Evolutionary conservation across 2,329 filamentous ascomycete species (phyloP), one percentile per base, ranked within the genome.

Genomic region (Claviceps sp.): DNA sequence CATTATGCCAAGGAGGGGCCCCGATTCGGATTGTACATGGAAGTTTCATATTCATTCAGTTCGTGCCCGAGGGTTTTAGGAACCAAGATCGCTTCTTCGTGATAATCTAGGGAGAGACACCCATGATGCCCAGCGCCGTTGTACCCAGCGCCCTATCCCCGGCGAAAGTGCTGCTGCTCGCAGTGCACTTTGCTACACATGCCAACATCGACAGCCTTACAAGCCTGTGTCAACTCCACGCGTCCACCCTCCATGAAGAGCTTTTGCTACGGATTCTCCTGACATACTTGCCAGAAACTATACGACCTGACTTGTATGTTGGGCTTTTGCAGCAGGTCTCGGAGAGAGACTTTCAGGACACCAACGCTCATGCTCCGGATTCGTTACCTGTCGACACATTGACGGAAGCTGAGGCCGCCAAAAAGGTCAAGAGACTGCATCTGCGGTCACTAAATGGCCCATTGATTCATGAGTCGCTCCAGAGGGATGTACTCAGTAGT

Each of bases 211-310:
- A 74, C 58, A 74, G 76, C 57, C 70, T 93, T 54, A 74, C 77
- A 52, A 72, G 71, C 50, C 71, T 93, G 55, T 74, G 79, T 50
- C 71, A 76, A 22, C 70, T 73, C 41, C 71, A 85, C 58, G 67
- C 69, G 50, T 70, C 76, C 51, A 73, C 82, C 40, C 71, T 93
- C 51, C 73, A 76, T 30, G 75, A 77, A 45, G 79, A 85, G 52
- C 70, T 88, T 14, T 63, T 87, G 24, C 72, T 93, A 53, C 81
- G 84, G 45, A 81, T 93, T 50, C 69, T 94, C 22, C 75, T 94
- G 46, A 87, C 84, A 20, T 87, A 84, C 62, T 74, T 94, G 1
- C 88, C 88, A 26, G 86, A 91, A 65, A 83, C 77, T 44, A 62
- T 81, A 5, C 77, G 77, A 5, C 81, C 87, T 5, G 67, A 67